Evolutionary conservation across 2,329 filamentous ascomycete species (phyloP), one percentile per base, ranked within the genome.

Genomic region (Fusarium coicis): DNA sequence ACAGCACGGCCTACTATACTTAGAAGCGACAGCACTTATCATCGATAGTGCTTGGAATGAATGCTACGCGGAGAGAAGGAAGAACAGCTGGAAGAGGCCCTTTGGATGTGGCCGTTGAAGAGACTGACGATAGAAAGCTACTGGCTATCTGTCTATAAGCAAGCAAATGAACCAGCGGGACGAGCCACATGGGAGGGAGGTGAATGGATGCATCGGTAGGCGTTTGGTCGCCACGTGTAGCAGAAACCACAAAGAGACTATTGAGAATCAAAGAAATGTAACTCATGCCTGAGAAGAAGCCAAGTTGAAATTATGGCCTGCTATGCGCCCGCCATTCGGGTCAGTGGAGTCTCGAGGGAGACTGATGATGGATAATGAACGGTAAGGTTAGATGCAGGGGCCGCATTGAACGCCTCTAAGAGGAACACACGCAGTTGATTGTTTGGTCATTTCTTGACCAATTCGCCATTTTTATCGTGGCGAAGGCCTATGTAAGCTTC

Each of bases 241-340:
- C 68, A 75, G 76, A 76, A 75, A 78, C 47, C 65, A 75, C 65
- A 74, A 75, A 77, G 67, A 77, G 57, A 76, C 43, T 66, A 77
- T 74, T 72, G 70, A 77, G 74, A 77, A 77, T 76, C 50, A 77
- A 77, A 72, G 49, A 77, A 74, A 74, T 77, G 68, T 72, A 74
- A 75, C 65, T 76, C 72, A 68, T 59, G 40, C 52, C 26, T 39
- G 63, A 49, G 42, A 32, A 40, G 47, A 40, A 44, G 47, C 40
- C n/a, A 59, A 56, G 47, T 46, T 63, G 32, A 61, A 59, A 28
- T 26, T 16, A 43, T 18, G 43, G 39, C 23, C 5, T 18, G 34
- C 40, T 50, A 61, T 50, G 50, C 55, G 44, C 56, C 37, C 30
- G 55, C 32, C 15, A 40, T 21, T 28, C 39, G 37, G 42, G 32